These are phyloP conservation scores for Alternaria viburni DNA, from an alignment of 2,329 filamentous ascomycete genomes.

Conservation along the genomic window DNA sequence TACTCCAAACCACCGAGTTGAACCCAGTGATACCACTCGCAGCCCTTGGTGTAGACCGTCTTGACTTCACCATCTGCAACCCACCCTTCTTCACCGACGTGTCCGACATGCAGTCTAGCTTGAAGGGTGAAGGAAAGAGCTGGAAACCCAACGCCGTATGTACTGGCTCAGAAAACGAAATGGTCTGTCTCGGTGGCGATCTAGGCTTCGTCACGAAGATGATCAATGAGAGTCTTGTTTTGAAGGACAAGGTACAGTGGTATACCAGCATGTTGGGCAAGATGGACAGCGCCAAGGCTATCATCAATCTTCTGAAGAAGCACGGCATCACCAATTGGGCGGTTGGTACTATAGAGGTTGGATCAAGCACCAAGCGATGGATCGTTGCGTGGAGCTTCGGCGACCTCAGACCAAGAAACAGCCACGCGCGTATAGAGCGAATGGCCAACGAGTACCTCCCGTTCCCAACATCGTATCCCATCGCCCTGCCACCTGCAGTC, in stretches of 20 bases:
- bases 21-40: slow-evolving; percentile 70
- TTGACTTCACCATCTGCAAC: slow-evolving; percentile 92
- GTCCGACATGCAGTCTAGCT: slow-evolving; percentile 68
- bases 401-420: slow-evolving; percentile 66
- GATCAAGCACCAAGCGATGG: slow-evolving; percentile 79
- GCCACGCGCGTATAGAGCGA: slow-evolving; percentile 38
- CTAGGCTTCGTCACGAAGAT: slow-evolving; percentile 75
- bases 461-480: slow-evolving; percentile 58
- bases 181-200: slow-evolving; percentile 84
- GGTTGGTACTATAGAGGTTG: slow-evolving; percentile 79
- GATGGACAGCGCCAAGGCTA: slow-evolving; percentile 67
- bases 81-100: slow-evolving; percentile 89
- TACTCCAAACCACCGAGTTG: slow-evolving; percentile 62
- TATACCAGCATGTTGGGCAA: slow-evolving; percentile 93
- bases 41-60: slow-evolving; percentile 56
- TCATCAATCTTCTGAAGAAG: slow-evolving; percentile 65
- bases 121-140: slow-evolving; percentile 66
- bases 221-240: slow-evolving; percentile 69
- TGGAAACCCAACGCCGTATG: slow-evolving; percentile 72
- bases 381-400: slow-evolving; percentile 86
- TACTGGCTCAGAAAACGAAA: slow-evolving; percentile 81
- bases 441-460: slow-evolving; percentile 60
- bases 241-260: slow-evolving; percentile 74
- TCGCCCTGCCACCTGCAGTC: slow-evolving; percentile 47
- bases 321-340: slow-evolving; percentile 76